A percentile compares a stretch with the other conserved stretches of the same genome.
Conservation (phyloP, 768 basidiomycete genomes). For the Amanita thiersii region DNA sequence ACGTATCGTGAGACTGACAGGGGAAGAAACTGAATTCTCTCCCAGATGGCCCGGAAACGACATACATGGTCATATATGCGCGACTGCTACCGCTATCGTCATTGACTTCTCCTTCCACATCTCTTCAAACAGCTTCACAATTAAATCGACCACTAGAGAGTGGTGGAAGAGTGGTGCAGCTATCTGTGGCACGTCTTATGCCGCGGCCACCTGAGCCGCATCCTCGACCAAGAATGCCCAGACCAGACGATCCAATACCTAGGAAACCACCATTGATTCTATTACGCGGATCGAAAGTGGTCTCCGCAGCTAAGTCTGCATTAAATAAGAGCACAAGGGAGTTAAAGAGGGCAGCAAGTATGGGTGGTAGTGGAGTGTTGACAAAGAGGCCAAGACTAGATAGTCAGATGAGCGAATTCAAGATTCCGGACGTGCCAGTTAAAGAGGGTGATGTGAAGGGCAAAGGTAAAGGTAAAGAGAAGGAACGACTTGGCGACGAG, state of each 20-base stretch:
- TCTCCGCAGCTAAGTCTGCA: slow-evolving; percentile 2
- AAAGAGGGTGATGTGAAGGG: slow-evolving; percentile 14
- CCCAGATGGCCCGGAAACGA: slow-evolving; percentile 62
- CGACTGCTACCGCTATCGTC: slow-evolving; percentile 17
- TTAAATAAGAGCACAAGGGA: slow-evolving; percentile 12
- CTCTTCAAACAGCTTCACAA: no score
- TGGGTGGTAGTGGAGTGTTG: slow-evolving; percentile 12
- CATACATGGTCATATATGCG: slow-evolving; percentile 51
- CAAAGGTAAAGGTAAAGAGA: slow-evolving; percentile 24
- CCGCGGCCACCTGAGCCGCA: slow-evolving; percentile 26
- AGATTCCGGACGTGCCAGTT: slow-evolving; percentile 39
- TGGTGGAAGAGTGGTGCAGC: slow-evolving; percentile 27
- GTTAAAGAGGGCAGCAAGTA: slow-evolving; percentile 24
- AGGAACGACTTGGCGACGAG: no score
- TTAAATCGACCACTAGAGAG: no score
- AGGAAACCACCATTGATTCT: slow-evolving; percentile 51
- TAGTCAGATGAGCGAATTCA: slow-evolving; percentile 30
- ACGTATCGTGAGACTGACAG: background rate
- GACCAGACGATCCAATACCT: slow-evolving; percentile 77
- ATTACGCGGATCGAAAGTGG: slow-evolving; percentile 15
- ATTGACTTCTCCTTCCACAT: no score
- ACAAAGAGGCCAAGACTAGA: slow-evolving; percentile 27
- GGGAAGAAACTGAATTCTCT: background rate
- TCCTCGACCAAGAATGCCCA: slow-evolving; percentile 32
- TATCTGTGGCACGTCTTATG: slow-evolving; percentile 53